Percentiles rank a stretch among this genome's conserved stretches.
Evolutionary conservation across 176 grass and related monocot species (phyloP).

Genomic region (Avena atlantica): DNA sequence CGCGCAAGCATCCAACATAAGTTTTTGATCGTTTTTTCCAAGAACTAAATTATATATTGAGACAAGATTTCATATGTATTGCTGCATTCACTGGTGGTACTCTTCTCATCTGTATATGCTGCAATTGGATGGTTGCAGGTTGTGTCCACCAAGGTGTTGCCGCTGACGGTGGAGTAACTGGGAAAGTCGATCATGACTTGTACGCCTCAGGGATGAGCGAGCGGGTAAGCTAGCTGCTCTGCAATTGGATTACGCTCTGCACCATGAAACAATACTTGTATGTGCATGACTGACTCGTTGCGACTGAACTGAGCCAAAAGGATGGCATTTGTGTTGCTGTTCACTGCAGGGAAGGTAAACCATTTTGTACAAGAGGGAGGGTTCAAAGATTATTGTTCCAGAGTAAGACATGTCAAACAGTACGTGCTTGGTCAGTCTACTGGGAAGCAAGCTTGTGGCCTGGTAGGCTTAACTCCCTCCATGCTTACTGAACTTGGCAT

Average conservation of each 20-base stretch:
- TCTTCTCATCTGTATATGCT: neutral
- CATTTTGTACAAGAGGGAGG: neutral
- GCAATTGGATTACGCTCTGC: too few relatives aligned
- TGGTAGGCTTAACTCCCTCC: conserved; percentile 67
- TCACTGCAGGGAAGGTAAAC: neutral
- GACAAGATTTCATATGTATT: neutral
- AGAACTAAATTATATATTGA: neutral
- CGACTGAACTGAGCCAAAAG: too few relatives aligned
- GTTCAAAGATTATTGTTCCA: neutral
- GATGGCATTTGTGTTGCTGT: neutral
- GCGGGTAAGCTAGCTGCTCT: neutral
- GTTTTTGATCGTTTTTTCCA: neutral
- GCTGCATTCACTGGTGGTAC: neutral
- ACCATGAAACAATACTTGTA: too few relatives aligned
- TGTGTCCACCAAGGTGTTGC: neutral
- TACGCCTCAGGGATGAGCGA: neutral
- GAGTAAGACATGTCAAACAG: neutral
- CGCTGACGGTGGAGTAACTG: neutral
- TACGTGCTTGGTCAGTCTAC: conserved; percentile 41
- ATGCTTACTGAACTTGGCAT: conserved; percentile 84
- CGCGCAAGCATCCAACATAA: neutral
- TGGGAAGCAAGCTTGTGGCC: conserved; percentile 86
- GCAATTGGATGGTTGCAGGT: neutral
- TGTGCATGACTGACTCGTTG: too few relatives aligned
- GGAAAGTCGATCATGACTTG: neutral